A percentile compares a stretch with the other conserved stretches of the same genome.
phyloP scores from a whole-genome alignment of 768 basidiomycete genomes.

The Macrolepiota fuliginosa region DNA sequence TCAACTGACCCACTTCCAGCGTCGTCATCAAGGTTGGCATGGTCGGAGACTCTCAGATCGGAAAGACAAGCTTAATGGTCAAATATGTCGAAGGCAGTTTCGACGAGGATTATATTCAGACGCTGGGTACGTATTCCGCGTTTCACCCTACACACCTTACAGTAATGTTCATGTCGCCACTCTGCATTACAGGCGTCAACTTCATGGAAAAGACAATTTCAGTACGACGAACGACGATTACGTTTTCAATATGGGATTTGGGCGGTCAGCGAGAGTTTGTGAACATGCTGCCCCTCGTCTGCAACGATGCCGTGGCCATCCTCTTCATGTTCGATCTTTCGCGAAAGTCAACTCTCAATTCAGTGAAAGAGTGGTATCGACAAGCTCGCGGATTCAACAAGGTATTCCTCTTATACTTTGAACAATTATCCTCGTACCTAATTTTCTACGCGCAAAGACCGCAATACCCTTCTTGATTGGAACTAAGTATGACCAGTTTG shows the following conservation, averaged over 20 bases:
- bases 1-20: slow-evolving; percentile 33
- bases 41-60: slow-evolving; percentile 99
- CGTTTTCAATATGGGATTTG: slow-evolving; percentile 99
- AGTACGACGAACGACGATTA: slow-evolving; percentile 97
- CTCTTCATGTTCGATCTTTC: slow-evolving; percentile 99
- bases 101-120: slow-evolving; percentile 99
- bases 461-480: slow-evolving; percentile 98
- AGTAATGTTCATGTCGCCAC: neutral
- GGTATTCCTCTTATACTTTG: slow-evolving; percentile 42
- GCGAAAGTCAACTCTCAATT: slow-evolving; percentile 95
- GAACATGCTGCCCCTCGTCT: slow-evolving; percentile 97
- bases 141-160: neutral
- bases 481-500: slow-evolving; percentile 97
- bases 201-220: slow-evolving; percentile 99
- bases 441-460: slow-evolving; percentile 52
- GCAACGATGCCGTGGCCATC: slow-evolving; percentile 99
- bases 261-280: slow-evolving; percentile 98
- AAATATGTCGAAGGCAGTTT: slow-evolving; percentile 99
- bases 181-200: slow-evolving; percentile 80
- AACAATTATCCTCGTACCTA: slow-evolving; percentile 1
- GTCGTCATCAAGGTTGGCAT: slow-evolving; percentile 99
- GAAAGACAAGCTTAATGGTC: slow-evolving; percentile 99
- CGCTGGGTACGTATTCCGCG: slow-evolving; percentile 67
- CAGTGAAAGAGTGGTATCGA: slow-evolving; percentile 99
- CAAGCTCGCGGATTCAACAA: slow-evolving; percentile 99